Percentiles rank a stretch among this genome's conserved stretches.
Conservation (phyloP, 306 rosid genomes). For the Lathyrus tuberosus region DNA sequence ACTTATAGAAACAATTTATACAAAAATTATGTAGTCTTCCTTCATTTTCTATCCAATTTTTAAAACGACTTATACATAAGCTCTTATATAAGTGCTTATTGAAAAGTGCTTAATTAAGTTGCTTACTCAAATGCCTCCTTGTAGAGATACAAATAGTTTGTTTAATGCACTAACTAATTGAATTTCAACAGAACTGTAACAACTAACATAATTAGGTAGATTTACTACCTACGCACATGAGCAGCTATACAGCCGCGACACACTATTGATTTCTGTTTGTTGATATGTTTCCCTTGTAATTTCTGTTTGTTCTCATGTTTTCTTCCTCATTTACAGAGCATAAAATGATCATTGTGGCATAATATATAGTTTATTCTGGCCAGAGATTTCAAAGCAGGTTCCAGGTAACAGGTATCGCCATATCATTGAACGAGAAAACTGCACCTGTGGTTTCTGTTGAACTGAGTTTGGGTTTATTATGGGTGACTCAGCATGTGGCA, state of each 20-base stretch:
- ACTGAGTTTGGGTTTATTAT: conserved; percentile 69
- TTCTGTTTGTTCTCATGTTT: conserved; percentile 3
- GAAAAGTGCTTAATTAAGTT: neutral
- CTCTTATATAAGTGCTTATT: too few relatives aligned
- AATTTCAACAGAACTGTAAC: neutral
- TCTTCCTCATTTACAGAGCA: conserved; percentile 25
- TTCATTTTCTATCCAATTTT: neutral
- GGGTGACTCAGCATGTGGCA: conserved; percentile 78
- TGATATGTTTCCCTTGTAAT: conserved; percentile 9
- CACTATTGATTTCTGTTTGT: conserved; percentile 2
- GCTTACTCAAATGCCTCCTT: neutral
- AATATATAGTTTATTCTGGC: conserved; percentile 37
- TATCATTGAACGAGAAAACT: conserved; percentile 66
- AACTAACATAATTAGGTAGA: neutral
- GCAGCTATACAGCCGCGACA: neutral
- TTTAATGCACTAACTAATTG: neutral
- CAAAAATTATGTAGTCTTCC: too few relatives aligned
- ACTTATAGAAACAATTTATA: too few relatives aligned
- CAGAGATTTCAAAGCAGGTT: conserved; percentile 69
- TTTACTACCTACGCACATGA: neutral
- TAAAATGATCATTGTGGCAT: conserved; percentile 21
- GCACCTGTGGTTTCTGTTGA: conserved; percentile 67
- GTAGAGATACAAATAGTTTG: conserved; percentile 9
- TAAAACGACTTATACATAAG: too few relatives aligned
- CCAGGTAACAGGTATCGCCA: conserved; percentile 50